Evolutionary conservation across 192 early-diverging fungal species (phyloP), one percentile per base, ranked within the genome.

Genomic region (Physocladia obscura): DNA sequence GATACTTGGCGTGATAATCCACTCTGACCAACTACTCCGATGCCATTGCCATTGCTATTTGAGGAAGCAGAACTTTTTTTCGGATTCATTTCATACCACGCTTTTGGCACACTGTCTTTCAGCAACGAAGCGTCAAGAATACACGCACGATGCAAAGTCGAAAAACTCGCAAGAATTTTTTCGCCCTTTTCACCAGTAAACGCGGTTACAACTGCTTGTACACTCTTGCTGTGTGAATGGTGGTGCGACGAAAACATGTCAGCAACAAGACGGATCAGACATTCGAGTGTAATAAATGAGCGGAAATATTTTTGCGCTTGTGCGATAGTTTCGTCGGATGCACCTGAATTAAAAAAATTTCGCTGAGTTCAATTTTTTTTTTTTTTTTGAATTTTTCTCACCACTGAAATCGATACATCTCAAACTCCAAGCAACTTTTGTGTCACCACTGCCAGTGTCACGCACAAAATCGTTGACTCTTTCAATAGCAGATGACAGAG

Each of bases 181-280:
- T 81, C 75, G 0, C 79, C 83, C 2, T 74, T 36, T 5, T 78
- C 74, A n/a, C 77, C 81, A 27, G 84, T 71, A 32, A 94, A 90
- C 24, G 84, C 85, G 24, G 83, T 76, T 1, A 90, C 73, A 3
- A 91, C 74, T 24, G 89, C 79, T 4, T 75, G 67, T 35, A 86
- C 83, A 60, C 82, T 88, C 38, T 85, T 83, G 13, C 80, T 79
- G 67, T 91, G 90, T 1, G 89, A 85, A 52, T 88, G 79, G 4
- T 79, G 62, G 22, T 90, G 83, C 0, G 87, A 80, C 57, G 78
- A 88, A 76, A 84, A 93, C 31, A 91, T 80, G 64, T 93, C 90
- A 4, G 89, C 83, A 13, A 90, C 63, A 30, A 95, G 62, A 21
- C 83, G 81, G 44, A 87, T 77, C 50, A 87, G 77, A 1, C 85